phyloP scores from a whole-genome alignment of 2,329 filamentous ascomycete species.

The Anisogramma anomala region DNA sequence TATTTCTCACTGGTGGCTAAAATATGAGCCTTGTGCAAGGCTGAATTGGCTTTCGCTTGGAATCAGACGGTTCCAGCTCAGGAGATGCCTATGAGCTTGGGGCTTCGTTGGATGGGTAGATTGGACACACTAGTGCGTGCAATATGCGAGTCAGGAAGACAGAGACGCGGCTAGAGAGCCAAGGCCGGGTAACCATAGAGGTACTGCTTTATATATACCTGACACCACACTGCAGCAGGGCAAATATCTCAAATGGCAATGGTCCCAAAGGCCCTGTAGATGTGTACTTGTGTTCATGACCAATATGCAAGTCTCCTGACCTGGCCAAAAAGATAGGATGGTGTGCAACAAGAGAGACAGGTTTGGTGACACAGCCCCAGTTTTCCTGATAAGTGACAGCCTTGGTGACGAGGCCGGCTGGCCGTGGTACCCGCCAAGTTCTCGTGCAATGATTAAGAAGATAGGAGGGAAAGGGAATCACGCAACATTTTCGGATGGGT shows the following conservation, averaged over 20 bases:
- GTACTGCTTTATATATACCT: slow-evolving; percentile 10
- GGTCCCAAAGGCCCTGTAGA: slow-evolving; percentile 13
- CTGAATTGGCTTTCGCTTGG: not conserved
- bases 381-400: not conserved
- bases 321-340: slow-evolving; percentile 15
- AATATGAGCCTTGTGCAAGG: not conserved
- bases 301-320: slow-evolving; percentile 18
- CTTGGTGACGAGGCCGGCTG: not conserved
- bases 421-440: slow-evolving; percentile 16
- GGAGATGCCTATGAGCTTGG: not conserved
- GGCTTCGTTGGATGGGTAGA: not conserved
- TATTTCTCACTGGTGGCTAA: not conserved
- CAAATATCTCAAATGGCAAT: not conserved
- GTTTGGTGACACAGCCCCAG: slow-evolving; percentile 7
- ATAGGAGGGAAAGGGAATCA: not conserved
- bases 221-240: slow-evolving; percentile 5
- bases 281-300: not conserved
- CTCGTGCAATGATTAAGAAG: slow-evolving; percentile 3
- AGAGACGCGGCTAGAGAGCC: not conserved
- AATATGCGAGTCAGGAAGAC: slow-evolving; percentile 4
- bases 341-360: slow-evolving; percentile 17
- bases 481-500: slow-evolving; percentile 15
- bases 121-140: not conserved
- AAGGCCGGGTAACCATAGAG: not conserved
- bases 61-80: slow-evolving; percentile 1